Conservation (phyloP, 148 eudicot species). For the Rhododendron kiyosumense region DNA sequence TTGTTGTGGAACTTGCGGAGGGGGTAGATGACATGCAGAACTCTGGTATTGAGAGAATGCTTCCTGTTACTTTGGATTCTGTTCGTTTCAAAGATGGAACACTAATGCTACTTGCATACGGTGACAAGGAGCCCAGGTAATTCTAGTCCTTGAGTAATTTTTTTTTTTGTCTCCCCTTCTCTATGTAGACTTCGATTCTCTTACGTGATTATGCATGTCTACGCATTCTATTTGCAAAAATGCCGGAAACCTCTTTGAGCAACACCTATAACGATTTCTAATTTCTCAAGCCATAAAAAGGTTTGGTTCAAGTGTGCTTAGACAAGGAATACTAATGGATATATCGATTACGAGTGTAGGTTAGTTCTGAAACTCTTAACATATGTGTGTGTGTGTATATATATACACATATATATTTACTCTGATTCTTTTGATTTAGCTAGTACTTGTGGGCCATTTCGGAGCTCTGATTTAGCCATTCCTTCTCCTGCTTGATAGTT, state of each 20-base stretch:
- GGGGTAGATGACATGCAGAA: constrained; percentile 42
- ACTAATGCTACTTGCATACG: constrained; percentile 89
- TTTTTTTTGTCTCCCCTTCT: background rate
- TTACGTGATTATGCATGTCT: background rate
- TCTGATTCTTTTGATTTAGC: background rate
- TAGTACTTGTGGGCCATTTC: background rate
- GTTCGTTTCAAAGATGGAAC: constrained; percentile 83
- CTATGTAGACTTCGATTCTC: background rate
- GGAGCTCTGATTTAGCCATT: background rate
- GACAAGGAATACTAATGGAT: background rate
- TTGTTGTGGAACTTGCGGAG: constrained; percentile 57
- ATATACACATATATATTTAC: too few species aligned
- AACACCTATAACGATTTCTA: background rate
- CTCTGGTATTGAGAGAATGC: constrained; percentile 53
- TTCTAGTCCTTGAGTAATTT: background rate
- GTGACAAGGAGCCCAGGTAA: constrained; percentile 91
- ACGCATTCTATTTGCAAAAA: background rate
- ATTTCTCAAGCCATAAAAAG: background rate
- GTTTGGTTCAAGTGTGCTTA: background rate
- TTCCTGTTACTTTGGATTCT: constrained; percentile 81
- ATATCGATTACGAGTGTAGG: background rate
- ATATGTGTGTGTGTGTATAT: too few species aligned
- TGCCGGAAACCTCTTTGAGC: background rate
- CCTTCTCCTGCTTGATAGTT: background rate
- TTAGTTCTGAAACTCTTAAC: background rate